Evolutionary conservation across 192 early-diverging fungal species (phyloP), one percentile per base, ranked within the genome.

Genomic region (Coemansia sp.): DNA sequence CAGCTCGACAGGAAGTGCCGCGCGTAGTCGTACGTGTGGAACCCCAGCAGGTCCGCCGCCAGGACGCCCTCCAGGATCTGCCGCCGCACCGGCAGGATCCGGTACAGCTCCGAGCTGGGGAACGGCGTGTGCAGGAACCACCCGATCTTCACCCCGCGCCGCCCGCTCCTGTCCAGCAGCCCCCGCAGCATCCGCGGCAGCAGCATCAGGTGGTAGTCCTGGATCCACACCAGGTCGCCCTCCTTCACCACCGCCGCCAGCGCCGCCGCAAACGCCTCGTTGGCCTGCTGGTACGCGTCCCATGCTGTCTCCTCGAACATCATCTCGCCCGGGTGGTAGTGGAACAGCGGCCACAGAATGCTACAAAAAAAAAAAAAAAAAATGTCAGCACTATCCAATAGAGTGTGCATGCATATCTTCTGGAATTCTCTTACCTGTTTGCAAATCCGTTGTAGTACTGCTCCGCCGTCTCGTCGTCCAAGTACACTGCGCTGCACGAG

Each of bases 1-100:
- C 98, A 99, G 41, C 92, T 94, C 1, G 91, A 93, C 66, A 99
- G 67, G 71, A 99, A 99, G 77, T 99, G 98, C 56, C 98, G 89
- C 6, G 95, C 95, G 75, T 99, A 99, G 77, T 99, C 97, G 75
- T 97, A 96, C 8, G 97, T 99, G 70, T 99, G 98, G 88, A 99
- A 98, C 18, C 98, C 98, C 43, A 99, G 85, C 12, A 99, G 85
- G 83, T 99, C 96, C 25, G 91, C 87, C 39, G 88, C 86, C 26
- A 99, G 81, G 7, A 99, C 94, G 38, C 98, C 98, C 23, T 90
- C 84, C 20, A 99, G 85, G 43, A 99, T 92, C 79, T 96, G 90
- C 75, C 89, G 87, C 36, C 98, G 88, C 18, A 98, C 96, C 12
- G 96, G 96, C 56, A 99, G 84, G 67, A 96, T 95, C 38, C 97